Base-by-base conservation (phyloP, 345 rosid species). In the Xanthoceras sorbifolium region DNA sequence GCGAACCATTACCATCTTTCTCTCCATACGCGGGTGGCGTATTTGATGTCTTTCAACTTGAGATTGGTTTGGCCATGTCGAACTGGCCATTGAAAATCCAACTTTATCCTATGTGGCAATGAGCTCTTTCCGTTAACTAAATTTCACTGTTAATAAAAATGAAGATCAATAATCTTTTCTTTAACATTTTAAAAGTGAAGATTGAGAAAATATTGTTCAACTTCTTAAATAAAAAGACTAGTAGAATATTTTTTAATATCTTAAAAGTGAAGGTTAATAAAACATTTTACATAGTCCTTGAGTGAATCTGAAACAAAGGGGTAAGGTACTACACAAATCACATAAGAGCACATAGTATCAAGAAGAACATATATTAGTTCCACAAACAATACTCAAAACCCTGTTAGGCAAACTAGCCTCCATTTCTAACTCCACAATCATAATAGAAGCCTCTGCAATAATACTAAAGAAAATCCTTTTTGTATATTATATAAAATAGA, bases 371-470 rank as follows among this genome's bases (percentile, higher is more conserved):
- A 95, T 98, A 79, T 87, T 87, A 57, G 99, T 90, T n/a, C 99
- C 99, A 72, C 93, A 98, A 57, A 92, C 93, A 65, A 95, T 89
- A 79, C 92, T 93, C 72, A 95, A 83, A 84, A 95, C 97, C 75
- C 99, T 98, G 46, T 84, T 26, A 23, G 97, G 99, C 86, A 95
- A 84, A 80, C 98, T 98, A 71, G 99, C 98, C 85, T 95, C 97
- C 91, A 89, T 91, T 61, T 97, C 97, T 74, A 95, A 82, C 78
- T 95, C 98, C 0, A 98, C 98, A 80, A 95, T 94, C 69, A 92
- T 83, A 26, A 92, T 80, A 54, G 99, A 93, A 71, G 97, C 99
- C 84, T 98, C 99, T 95, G 86, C 73, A 76, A 74, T 76, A 72
- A 61, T 34, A 75, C 48, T 57, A n/a, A n/a, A 76, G n/a, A 28